A percentile compares a stretch with the other conserved stretches of the same genome.
Evolutionary conservation across 106 monocot species (phyloP).

Genomic region (Vanilla planifolia): DNA sequence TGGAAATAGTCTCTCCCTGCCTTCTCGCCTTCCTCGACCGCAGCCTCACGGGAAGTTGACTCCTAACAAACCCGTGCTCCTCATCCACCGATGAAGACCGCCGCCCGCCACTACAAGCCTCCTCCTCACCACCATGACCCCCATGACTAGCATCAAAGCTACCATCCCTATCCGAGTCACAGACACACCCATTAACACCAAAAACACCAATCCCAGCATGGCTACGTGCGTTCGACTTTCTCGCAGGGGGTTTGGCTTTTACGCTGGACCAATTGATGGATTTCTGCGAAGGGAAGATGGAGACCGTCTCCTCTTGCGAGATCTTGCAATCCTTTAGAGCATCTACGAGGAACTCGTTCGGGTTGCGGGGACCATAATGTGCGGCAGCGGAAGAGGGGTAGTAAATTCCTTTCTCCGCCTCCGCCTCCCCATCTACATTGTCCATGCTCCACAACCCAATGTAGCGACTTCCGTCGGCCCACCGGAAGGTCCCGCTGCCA

Average conservation of each 20-base stretch:
- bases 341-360: neutral
- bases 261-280: neutral
- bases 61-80: neutral
- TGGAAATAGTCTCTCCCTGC: slow-evolving; percentile 18
- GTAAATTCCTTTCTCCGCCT: too few species aligned
- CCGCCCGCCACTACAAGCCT: slow-evolving; percentile 34
- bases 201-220: neutral
- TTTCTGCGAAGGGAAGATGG: neutral
- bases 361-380: too few species aligned
- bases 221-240: neutral
- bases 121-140: neutral
- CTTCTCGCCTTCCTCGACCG: slow-evolving; percentile 7
- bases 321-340: neutral
- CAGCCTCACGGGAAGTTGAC: neutral
- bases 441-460: slow-evolving; percentile 7
- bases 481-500: slow-evolving; percentile 33
- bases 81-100: neutral
- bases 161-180: neutral
- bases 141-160: neutral
- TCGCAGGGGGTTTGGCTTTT: too few species aligned
- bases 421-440: too few species aligned
- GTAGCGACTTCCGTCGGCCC: slow-evolving; percentile 44
- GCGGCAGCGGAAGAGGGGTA: too few species aligned
- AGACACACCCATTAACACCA: neutral
- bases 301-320: neutral